phyloP scores from a whole-genome alignment of 768 basidiomycete species.

The Leccinellum rugosiceps region DNA sequence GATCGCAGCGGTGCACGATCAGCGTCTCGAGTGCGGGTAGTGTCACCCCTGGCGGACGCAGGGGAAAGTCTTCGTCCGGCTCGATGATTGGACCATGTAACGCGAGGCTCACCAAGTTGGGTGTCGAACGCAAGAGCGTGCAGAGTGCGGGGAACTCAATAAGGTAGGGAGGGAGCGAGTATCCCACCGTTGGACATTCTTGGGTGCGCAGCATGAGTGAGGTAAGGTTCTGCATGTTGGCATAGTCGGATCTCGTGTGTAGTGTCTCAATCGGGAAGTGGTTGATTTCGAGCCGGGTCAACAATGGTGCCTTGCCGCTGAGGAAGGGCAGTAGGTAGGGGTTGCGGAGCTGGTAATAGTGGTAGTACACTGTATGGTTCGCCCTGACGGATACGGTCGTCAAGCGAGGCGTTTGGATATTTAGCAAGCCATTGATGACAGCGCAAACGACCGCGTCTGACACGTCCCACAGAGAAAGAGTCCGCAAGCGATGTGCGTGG shows the following conservation, averaged over 20 bases:
- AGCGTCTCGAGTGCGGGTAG: constrained; percentile 11
- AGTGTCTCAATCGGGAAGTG: constrained; percentile 17
- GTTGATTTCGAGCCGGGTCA: constrained; percentile 13
- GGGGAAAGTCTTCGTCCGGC: constrained; percentile 7
- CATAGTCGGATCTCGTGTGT: background rate
- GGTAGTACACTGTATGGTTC: background rate
- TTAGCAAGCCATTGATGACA: background rate
- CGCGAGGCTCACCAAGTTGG: constrained; percentile 6
- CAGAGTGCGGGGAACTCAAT: constrained; percentile 13
- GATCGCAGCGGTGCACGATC: constrained; percentile 14
- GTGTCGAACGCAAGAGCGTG: constrained; percentile 9
- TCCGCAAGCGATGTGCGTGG: constrained; percentile 5
- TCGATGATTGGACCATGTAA: constrained; percentile 17
- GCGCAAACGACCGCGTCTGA: constrained; percentile 12
- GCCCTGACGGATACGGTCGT: constrained; percentile 13
- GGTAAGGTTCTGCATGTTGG: constrained; percentile 2
- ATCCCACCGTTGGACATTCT: constrained; percentile 4
- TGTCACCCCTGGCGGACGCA: background rate
- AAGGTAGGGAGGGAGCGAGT: constrained; percentile 14
- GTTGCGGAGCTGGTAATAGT: constrained; percentile 7
- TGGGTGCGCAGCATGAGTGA: constrained; percentile 14
- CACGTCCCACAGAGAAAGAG: constrained; percentile 12
- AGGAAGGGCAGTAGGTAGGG: constrained; percentile 12
- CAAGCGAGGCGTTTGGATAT: constrained; percentile 3
- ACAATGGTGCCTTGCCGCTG: constrained; percentile 1